Evolutionary conservation across 169 alveolate species (phyloP).

Genomic region (Cyclospora cayetanensis): DNA sequence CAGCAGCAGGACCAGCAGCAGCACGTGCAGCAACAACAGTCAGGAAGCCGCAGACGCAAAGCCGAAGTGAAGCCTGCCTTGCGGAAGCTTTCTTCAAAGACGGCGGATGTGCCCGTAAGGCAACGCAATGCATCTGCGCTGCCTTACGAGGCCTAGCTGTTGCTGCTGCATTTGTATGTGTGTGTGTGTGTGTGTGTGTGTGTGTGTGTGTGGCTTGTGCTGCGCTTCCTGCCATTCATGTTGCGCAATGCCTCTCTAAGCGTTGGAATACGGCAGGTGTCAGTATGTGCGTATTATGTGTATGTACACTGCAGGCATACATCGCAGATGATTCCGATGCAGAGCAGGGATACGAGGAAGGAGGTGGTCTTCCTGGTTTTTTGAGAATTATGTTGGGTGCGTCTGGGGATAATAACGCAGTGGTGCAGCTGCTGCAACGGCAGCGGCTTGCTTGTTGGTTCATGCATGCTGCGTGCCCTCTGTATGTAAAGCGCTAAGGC

Average conservation of each 20-base stretch:
- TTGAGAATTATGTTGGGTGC: neutral
- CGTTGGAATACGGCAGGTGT: neutral
- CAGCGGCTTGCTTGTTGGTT: too few species aligned
- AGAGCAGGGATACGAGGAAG: neutral
- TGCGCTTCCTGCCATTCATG: too few species aligned
- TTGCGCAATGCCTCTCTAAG: neutral
- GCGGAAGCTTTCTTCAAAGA: neutral
- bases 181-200: too few species aligned
- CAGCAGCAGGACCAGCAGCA: neutral
- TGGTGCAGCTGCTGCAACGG: too few species aligned
- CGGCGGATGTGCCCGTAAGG: neutral
- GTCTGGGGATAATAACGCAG: neutral
- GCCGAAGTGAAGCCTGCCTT: neutral
- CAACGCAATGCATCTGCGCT: too few species aligned
- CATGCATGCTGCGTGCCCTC: neutral
- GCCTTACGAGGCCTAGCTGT: too few species aligned
- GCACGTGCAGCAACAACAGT: neutral
- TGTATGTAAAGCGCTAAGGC: neutral
- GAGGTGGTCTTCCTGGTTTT: slow-evolving; percentile 3
- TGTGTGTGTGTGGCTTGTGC: too few species aligned
- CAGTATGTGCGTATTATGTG: neutral
- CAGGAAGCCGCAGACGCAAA: neutral
- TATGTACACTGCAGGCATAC: slow-evolving; percentile 8
- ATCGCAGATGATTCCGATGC: neutral
- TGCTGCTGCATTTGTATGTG: neutral